phyloP scores from a whole-genome alignment of 441 rosid species.

The Aquilaria agallochum region DNA sequence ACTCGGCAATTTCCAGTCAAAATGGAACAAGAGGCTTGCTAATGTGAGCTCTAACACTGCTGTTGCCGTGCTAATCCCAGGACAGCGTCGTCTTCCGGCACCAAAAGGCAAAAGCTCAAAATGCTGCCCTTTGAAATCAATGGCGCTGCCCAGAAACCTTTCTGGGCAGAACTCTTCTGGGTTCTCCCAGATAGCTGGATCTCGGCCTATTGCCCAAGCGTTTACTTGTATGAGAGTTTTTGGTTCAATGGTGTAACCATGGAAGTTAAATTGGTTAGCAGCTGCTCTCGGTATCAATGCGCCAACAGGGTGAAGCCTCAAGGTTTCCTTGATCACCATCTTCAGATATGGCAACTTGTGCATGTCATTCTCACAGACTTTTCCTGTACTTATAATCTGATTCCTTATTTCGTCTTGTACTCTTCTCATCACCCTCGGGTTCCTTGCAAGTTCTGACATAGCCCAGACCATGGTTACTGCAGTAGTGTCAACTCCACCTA shows the following conservation, averaged over 20 bases:
- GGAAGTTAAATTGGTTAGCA: not conserved
- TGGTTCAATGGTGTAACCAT: not conserved
- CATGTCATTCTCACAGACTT: not conserved
- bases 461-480: not conserved
- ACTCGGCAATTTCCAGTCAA: not conserved
- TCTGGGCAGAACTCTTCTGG: not conserved
- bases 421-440: not conserved
- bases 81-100: slow-evolving; percentile 3
- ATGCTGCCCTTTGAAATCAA: slow-evolving; percentile 7
- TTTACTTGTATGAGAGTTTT: not conserved
- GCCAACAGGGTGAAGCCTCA: not conserved
- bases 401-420: not conserved
- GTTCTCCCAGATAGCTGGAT: not conserved
- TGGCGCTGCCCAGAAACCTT: not conserved
- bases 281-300: too few species aligned
- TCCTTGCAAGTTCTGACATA: not conserved
- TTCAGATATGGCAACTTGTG: not conserved
- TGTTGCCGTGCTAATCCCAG: not conserved
- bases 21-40: not conserved
- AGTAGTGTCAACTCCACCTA: not conserved
- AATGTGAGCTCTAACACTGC: not conserved
- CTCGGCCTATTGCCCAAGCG: not conserved
- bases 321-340: slow-evolving; percentile 6
- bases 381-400: not conserved
- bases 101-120: slow-evolving; percentile 9